Base-by-base conservation (phyloP, 1,139 yeast genomes). In the Suhomyces anneliseae region DNA sequence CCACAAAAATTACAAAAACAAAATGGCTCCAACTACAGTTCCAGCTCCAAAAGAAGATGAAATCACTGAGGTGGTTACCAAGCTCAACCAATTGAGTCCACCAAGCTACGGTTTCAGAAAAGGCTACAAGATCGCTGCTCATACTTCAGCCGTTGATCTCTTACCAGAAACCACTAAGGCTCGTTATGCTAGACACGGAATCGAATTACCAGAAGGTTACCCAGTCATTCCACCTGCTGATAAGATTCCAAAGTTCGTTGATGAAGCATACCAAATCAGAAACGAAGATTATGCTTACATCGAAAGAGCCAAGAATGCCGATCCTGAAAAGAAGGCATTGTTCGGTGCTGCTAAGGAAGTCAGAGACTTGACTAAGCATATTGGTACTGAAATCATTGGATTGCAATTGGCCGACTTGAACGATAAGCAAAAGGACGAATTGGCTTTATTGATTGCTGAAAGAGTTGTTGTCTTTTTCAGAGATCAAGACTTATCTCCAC, bases 401-500 rank as follows among this genome's bases (percentile, higher is more conserved):
- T 43, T 57, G 39, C 60, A 57, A 40, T 52, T 57, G 45, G 36
- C 52, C 12, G 60, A 61, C 14, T 59, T 61, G 56, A 53, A 45
- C 45, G 72, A 70, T 35, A 59, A 66, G 47, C 68, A 68, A 40
- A 59, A 70, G 46, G 67, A 66, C 40, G 66, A 72, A 52, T 68
- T 72, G 61, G 78, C 77, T 7, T 61, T 72, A 37, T 68, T 72
- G 54, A 59, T 72, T 46, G 76, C 76, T 29, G 76, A 72, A 52
- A 62, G 77, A 55, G 73, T 70, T 10, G 78, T 72, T 34, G 78
- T 72, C 0, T 70, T 72, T 55, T 72, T 72, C 59, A 63, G 70
- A 53, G 70, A 72, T 53, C 77, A 72, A 54, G 78, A 72, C 52
- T 66, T 72, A 50, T 59, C 72, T 31, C 77, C 78, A 10, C 69